phyloP scores from a whole-genome alignment of 352 stramenopile species.

The Globisporangium perplexum region DNA sequence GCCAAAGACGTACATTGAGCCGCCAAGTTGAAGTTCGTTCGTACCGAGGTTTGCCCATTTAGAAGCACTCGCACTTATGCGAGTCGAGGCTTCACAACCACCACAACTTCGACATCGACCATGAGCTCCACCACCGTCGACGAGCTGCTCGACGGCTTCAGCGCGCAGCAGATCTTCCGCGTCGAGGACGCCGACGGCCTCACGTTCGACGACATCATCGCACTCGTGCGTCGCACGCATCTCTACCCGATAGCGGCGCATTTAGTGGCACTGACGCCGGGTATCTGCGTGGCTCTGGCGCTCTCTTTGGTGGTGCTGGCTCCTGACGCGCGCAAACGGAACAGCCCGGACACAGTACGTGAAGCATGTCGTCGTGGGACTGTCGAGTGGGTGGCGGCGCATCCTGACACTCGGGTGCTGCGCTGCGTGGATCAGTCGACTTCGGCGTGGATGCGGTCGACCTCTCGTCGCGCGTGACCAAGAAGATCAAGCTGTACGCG shows the following conservation, averaged over 20 bases:
- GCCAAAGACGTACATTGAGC: not conserved
- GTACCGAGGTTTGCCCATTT: too few species aligned
- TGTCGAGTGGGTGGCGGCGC: too few species aligned
- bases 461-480: slow-evolving; percentile 82
- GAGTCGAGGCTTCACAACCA: not conserved
- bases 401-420: not conserved
- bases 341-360: slow-evolving; percentile 67
- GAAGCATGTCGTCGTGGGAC: too few species aligned
- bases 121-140: slow-evolving; percentile 14
- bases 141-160: slow-evolving; percentile 55
- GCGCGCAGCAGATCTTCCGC: slow-evolving; percentile 65
- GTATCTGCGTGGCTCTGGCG: not conserved
- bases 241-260: not conserved
- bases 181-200: slow-evolving; percentile 61
- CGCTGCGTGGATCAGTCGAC: slow-evolving; percentile 43
- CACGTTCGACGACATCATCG: slow-evolving; percentile 86
- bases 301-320: not conserved
- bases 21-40: not conserved
- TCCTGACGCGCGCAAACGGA: too few species aligned
- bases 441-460: slow-evolving; percentile 94
- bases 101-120: not conserved
- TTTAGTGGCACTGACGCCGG: not conserved
- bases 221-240: slow-evolving; percentile 34
- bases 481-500: slow-evolving; percentile 91
- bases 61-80: too few species aligned